These are phyloP conservation scores for Colletotrichum spaethianum DNA, from an alignment of 2,329 filamentous ascomycete genomes.

Conservation along the genomic window DNA sequence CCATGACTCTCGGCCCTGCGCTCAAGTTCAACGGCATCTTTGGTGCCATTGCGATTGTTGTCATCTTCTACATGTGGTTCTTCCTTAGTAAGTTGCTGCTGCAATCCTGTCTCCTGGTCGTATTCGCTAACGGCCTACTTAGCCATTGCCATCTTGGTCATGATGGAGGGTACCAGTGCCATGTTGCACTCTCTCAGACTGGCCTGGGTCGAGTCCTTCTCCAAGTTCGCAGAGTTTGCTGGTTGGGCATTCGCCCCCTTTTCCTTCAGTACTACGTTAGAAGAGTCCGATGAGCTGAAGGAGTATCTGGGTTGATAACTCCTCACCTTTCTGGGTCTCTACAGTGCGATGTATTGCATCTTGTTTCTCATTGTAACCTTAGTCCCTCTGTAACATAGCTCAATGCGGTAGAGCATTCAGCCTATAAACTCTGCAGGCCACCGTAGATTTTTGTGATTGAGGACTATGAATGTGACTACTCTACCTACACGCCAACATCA, in stretches of 20 bases:
- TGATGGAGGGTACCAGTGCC: constrained; percentile 96
- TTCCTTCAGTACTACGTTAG: constrained; percentile 86
- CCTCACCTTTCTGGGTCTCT: not conserved
- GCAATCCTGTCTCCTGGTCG: not conserved
- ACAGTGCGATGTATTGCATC: constrained; percentile 23
- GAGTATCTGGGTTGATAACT: constrained; percentile 65
- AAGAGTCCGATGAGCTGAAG: constrained; percentile 80
- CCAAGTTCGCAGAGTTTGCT: constrained; percentile 94
- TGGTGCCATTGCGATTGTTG: constrained; percentile 85
- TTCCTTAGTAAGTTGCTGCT: constrained; percentile 69
- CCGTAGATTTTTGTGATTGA: not conserved
- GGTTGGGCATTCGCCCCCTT: constrained; percentile 91
- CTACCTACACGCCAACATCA: constrained; percentile 10
- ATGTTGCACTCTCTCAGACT: constrained; percentile 94
- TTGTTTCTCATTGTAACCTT: constrained; percentile 40
- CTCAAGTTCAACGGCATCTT: constrained; percentile 76
- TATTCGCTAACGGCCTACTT: constrained; percentile 16
- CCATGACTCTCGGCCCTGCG: constrained; percentile 89
- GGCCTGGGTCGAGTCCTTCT: constrained; percentile 98
- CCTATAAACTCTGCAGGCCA: not conserved
- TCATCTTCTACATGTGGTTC: constrained; percentile 93
- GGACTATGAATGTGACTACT: constrained; percentile 35
- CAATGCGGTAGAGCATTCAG: constrained; percentile 39
- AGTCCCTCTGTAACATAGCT: constrained; percentile 43
- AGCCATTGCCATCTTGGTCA: constrained; percentile 78